phyloP scores from a whole-genome alignment of 2,329 filamentous ascomycete species.

The Chaetomium globosum region DNA sequence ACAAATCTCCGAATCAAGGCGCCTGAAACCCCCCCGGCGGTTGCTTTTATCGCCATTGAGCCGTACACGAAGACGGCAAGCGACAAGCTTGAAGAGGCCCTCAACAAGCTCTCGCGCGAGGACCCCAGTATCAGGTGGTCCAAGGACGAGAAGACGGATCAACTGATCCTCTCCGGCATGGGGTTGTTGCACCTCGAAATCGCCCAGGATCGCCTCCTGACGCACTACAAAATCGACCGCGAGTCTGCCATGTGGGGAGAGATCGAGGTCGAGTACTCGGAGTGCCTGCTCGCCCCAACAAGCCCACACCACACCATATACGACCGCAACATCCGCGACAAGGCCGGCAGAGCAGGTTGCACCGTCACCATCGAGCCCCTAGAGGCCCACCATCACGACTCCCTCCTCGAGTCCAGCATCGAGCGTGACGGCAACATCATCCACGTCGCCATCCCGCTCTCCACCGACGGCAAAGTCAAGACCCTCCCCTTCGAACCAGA shows the following conservation, averaged over 20 bases:
- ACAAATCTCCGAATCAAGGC: constrained; percentile 80
- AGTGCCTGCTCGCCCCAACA: constrained; percentile 67
- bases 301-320: constrained; percentile 64
- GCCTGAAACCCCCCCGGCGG: constrained; percentile 86
- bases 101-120: constrained; percentile 80
- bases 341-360: constrained; percentile 75
- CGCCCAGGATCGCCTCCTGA: constrained; percentile 81
- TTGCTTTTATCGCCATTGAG: constrained; percentile 95
- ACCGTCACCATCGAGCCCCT: constrained; percentile 68
- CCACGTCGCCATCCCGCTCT: constrained; percentile 58
- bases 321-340: constrained; percentile 79
- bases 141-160: constrained; percentile 84
- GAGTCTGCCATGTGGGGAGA: constrained; percentile 67
- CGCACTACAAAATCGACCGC: constrained; percentile 85
- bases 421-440: constrained; percentile 72
- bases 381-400: constrained; percentile 45
- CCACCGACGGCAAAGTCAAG: constrained; percentile 46
- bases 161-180: constrained; percentile 94
- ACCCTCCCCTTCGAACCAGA: constrained; percentile 55
- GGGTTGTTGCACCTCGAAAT: constrained; percentile 95
- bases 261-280: constrained; percentile 94
- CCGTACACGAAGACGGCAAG: constrained; percentile 64
- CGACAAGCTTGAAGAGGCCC: constrained; percentile 74
- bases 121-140: constrained; percentile 88
- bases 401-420: constrained; percentile 48